These are phyloP conservation scores for Medicago lupulina DNA, from an alignment of 306 rosid species.

Conservation along the genomic window DNA sequence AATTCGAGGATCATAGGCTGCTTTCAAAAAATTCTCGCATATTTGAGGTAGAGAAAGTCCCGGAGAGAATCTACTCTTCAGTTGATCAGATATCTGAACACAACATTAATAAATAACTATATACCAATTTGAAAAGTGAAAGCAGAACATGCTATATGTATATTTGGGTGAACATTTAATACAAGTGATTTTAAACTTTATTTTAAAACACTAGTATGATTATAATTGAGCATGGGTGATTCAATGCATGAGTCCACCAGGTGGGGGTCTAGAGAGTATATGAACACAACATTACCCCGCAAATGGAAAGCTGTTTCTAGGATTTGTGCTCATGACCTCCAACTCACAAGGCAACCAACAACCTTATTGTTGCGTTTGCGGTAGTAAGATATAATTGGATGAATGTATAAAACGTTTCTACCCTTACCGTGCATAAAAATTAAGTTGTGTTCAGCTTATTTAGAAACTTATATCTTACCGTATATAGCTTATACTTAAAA, in stretches of 20 bases:
- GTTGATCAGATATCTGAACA: slow-evolving; percentile 88
- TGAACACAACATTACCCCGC: not conserved
- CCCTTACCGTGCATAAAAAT: too few species aligned
- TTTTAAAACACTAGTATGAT: not conserved
- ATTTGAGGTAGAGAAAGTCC: slow-evolving; percentile 90
- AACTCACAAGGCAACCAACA: not conserved
- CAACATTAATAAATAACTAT: slow-evolving; percentile 6
- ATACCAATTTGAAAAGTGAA: not conserved
- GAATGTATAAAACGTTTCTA: too few species aligned
- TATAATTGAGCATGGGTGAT: not conserved
- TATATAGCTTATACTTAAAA: not conserved
- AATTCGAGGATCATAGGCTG: slow-evolving; percentile 90
- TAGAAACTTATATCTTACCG: not conserved
- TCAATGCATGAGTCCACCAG: not conserved
- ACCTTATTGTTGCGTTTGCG: not conserved
- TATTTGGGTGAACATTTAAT: not conserved
- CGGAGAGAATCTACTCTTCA: slow-evolving; percentile 76
- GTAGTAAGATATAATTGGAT: too few species aligned
- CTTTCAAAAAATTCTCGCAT: slow-evolving; percentile 89
- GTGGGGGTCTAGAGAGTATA: not conserved
- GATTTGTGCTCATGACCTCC: not conserved
- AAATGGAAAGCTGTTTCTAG: not conserved
- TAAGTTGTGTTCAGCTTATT: not conserved
- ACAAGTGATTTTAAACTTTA: not conserved
- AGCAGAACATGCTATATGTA: not conserved